A percentile compares a stretch with the other conserved stretches of the same genome.
phyloP scores from a whole-genome alignment of 306 rosid species.

The Rubus idaeus region DNA sequence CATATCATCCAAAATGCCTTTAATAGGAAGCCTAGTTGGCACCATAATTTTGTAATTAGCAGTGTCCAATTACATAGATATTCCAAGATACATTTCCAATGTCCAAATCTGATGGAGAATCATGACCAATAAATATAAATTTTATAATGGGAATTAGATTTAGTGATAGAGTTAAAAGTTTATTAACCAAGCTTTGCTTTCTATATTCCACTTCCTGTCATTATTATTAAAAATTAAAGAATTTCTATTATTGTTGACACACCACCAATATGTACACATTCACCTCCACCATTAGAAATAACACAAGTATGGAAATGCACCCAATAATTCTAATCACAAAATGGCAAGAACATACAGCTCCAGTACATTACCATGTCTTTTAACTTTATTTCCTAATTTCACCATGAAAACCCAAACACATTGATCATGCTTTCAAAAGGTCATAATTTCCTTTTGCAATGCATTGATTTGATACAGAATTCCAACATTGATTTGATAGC shows the following conservation, averaged over 20 bases:
- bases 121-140: neutral
- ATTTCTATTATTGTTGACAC: neutral
- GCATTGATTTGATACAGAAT: neutral
- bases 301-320: neutral
- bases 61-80: neutral
- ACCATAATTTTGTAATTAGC: conserved; percentile 1
- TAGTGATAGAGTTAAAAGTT: conserved; percentile 6
- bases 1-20: neutral
- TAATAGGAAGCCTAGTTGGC: neutral
- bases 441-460: neutral
- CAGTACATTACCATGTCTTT: neutral
- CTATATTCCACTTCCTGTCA: neutral
- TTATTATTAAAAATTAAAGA: neutral
- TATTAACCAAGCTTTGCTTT: neutral
- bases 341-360: neutral
- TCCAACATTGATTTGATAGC: neutral
- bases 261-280: neutral
- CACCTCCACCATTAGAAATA: neutral
- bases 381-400: neutral
- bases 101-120: conserved; percentile 8
- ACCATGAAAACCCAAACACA: neutral
- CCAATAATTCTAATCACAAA: neutral
- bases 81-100: neutral
- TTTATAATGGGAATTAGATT: neutral
- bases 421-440: neutral